phyloP scores from a whole-genome alignment of 305 asterid genomes.

The Withania somnifera region DNA sequence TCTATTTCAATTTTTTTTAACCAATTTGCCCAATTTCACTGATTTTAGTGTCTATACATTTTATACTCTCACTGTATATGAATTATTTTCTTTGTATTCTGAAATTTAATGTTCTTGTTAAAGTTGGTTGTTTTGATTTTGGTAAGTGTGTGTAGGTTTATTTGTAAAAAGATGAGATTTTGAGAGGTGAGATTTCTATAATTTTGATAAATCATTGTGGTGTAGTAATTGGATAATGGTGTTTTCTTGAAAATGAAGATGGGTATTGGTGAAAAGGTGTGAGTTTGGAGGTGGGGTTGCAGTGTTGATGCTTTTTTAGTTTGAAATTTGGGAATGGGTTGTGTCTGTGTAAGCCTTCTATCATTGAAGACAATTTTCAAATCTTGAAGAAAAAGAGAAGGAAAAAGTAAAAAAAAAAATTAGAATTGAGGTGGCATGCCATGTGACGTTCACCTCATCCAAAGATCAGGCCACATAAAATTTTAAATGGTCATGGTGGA shows the following conservation, averaged over 20 bases:
- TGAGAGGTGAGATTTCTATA: slow-evolving; percentile 27
- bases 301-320: slow-evolving; percentile 9
- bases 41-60: neutral
- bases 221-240: slow-evolving; percentile 29
- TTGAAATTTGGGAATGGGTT: slow-evolving; percentile 47
- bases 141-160: slow-evolving; percentile 7
- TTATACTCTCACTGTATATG: neutral
- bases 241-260: slow-evolving; percentile 14
- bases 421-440: no score
- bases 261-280: slow-evolving; percentile 10
- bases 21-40: no score
- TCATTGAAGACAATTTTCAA: slow-evolving; percentile 67
- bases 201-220: slow-evolving; percentile 17
- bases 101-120: slow-evolving; percentile 3
- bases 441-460: no score
- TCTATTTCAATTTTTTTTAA: no score
- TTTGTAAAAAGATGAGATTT: slow-evolving; percentile 17
- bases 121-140: slow-evolving; percentile 18
- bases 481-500: no score
- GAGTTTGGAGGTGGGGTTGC: slow-evolving; percentile 35
- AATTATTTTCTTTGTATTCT: neutral
- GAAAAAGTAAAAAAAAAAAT: no score
- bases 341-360: slow-evolving; percentile 64
- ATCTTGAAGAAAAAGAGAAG: no score
- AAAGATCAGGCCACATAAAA: no score